Evolutionary conservation across 306 rosid species (phyloP), one percentile per base, ranked within the genome.

Genomic region (Macrotyloma uniflorum): DNA sequence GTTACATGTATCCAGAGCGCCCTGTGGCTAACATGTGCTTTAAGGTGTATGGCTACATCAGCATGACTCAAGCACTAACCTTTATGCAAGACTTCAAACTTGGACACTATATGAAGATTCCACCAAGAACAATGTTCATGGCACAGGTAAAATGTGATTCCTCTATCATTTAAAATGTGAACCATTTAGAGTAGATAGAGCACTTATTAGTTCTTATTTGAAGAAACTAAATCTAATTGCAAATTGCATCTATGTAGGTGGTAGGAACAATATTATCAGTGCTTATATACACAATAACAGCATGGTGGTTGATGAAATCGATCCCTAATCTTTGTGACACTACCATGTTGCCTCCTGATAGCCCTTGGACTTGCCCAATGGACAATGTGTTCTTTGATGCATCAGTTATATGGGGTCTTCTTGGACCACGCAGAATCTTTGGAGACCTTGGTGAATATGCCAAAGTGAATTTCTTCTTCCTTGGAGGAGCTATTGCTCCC

Each of bases 21-120:
- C 98, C 98, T 0, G 94, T 94, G 49, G 98, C 97, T n/a, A 92
- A 92, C 85, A 90, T 92, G 97, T 92, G 96, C 87, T 94, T 94
- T 87, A 94, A 94, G 89, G 98, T 94, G 47, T 94, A 89, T 57
- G 97, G 98, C 13, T 94, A 90, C 87, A 94, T 90, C 67, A 94
- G 98, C 83, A 90, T 92, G 96, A 1, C 64, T 26, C 98, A 94
- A 87, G 97, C 93, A 70, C 79, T 92, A 9, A 78, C 85, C 24
- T 94, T 94, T 70, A 24, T 94, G 68, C 47, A 20, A 35, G 98
- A 94, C 82, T 92, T 90, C 47, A 92, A 94, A 86, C 97, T 94
- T 15, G 98, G 97, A 28, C 98, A 92, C 81, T 94, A 94, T 72
- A 92, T 94, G 98, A 94, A 94, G 84, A 92, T 94, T 88, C 98